A percentile compares a stretch with the other conserved stretches of the same genome.
Conservation (phyloP, 2,329 filamentous ascomycete genomes). For the Pezicula radicicola region DNA sequence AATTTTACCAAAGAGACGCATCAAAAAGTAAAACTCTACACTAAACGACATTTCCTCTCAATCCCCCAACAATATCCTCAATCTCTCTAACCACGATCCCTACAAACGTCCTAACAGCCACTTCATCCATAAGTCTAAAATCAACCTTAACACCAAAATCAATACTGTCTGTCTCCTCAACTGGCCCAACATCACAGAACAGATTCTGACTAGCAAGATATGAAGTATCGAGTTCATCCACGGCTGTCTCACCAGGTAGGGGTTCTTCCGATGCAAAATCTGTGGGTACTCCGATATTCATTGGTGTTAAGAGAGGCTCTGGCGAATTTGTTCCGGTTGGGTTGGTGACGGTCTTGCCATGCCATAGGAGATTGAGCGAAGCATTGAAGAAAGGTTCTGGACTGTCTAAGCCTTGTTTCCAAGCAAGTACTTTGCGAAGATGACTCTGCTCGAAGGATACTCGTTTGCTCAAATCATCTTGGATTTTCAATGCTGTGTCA, state of each 20-base stretch:
- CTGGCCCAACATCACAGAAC: constrained; percentile 2
- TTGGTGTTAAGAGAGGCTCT: not conserved
- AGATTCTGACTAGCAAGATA: constrained; percentile 1
- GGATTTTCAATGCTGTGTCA: not conserved
- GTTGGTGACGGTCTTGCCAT: not conserved
- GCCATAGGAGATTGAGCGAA: constrained; percentile 3
- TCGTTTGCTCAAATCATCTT: not conserved
- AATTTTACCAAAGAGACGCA: too few species aligned
- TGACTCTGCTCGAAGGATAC: constrained; percentile 1
- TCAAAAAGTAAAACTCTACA: too few species aligned
- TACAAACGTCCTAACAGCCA: not conserved
- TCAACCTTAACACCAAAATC: constrained; percentile 4
- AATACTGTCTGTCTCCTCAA: constrained; percentile 1
- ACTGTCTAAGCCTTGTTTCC: not conserved
- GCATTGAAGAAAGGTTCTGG: constrained; percentile 2
- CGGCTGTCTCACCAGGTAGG: not conserved
- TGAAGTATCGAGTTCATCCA: not conserved
- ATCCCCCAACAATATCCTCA: not conserved
- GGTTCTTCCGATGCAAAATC: constrained; percentile 2
- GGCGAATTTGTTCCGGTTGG: not conserved
- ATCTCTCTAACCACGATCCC: not conserved
- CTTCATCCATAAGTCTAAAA: not conserved
- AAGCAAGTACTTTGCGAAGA: constrained; percentile 1
- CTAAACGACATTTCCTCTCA: not conserved
- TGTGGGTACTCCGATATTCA: not conserved